Evolutionary conservation across 2,329 filamentous ascomycete genomes (phyloP), one percentile per base, ranked within the genome.

Genomic region (Venturia pyrina): DNA sequence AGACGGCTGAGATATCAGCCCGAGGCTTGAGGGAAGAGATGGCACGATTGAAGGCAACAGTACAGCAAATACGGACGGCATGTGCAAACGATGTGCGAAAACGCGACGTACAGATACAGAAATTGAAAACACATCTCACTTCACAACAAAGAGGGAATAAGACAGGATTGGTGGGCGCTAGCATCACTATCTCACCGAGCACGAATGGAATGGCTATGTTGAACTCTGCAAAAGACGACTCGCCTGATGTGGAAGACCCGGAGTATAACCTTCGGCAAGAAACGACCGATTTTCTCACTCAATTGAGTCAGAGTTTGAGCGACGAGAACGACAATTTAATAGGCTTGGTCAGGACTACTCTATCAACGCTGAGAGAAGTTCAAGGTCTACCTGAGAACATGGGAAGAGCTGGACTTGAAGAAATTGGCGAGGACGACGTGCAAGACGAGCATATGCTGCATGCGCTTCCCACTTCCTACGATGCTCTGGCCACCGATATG

Each of bases 31-130:
- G 92, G 71, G 93, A 96, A 41, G 92, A 98, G 73, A 84, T 93
- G 69, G 82, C 85, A 32, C 87, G 89, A 63, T 86, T 93, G 75
- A 96, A 93, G 75, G 83, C 86, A 0, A 85, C 90, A 2, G 86
- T 96, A 1, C 85, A 89, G 40, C 93, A 98, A 76, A 89, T 95
- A 2, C 87, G 93, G 68, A 86, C 89, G 7, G 88, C 93, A 69
- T 98, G 93, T 76, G 88, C 91, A 62, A 96, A 91, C 70, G 95
- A 99, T 73, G 85, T 97, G 59, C 87, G 93, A 68, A 93, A 96
- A 73, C 87, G 93, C 53, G 95, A 99, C 73, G 82, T 91, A 57
- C 90, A 96, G 76, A 88, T 98, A 69, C 90, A 96, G 69, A 87
- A 87, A 50, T 81, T 99, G 69, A 98, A 97, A 80, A 89, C 88